Conservation (phyloP, 2,329 filamentous ascomycete species). For the Cryphonectria radicalis region DNA sequence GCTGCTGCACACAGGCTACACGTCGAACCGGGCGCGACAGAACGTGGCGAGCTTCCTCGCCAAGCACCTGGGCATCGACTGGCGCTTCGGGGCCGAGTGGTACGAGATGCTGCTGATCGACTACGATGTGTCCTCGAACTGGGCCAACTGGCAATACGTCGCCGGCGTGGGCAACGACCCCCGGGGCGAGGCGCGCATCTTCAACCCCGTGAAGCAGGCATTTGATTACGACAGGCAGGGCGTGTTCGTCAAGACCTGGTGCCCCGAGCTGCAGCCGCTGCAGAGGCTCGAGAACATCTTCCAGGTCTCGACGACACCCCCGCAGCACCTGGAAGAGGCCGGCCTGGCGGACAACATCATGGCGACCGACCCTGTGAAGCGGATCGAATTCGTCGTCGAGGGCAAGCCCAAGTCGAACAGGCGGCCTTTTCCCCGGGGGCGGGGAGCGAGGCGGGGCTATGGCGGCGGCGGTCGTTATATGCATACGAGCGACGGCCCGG, state of each 20-base stretch:
- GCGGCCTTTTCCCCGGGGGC: conserved; percentile 39
- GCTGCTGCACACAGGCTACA: conserved; percentile 75
- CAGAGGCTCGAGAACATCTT: conserved; percentile 63
- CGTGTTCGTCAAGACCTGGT: conserved; percentile 73
- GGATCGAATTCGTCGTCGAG: conserved; percentile 66
- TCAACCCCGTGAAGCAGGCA: conserved; percentile 82
- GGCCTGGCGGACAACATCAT: conserved; percentile 64
- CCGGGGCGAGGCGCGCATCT: conserved; percentile 70
- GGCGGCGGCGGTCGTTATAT: conserved; percentile 1
- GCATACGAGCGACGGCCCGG: background rate
- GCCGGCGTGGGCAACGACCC: conserved; percentile 82
- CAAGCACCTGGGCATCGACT: conserved; percentile 76
- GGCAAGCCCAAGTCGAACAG: conserved; percentile 48
- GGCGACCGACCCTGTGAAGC: conserved; percentile 69
- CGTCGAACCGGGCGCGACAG: conserved; percentile 75
- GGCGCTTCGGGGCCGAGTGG: conserved; percentile 82
- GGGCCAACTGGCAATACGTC: conserved; percentile 84
- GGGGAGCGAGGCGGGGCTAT: conserved; percentile 28
- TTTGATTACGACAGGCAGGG: conserved; percentile 76
- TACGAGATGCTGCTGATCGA: conserved; percentile 77
- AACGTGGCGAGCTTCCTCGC: conserved; percentile 77
- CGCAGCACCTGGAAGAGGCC: conserved; percentile 59
- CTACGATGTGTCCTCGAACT: conserved; percentile 77
- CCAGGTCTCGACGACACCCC: conserved; percentile 69
- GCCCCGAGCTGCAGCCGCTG: conserved; percentile 66